Percentiles rank a stretch among this genome's conserved stretches.
Evolutionary conservation across 306 rosid species (phyloP).

Genomic region (Inga laurina): DNA sequence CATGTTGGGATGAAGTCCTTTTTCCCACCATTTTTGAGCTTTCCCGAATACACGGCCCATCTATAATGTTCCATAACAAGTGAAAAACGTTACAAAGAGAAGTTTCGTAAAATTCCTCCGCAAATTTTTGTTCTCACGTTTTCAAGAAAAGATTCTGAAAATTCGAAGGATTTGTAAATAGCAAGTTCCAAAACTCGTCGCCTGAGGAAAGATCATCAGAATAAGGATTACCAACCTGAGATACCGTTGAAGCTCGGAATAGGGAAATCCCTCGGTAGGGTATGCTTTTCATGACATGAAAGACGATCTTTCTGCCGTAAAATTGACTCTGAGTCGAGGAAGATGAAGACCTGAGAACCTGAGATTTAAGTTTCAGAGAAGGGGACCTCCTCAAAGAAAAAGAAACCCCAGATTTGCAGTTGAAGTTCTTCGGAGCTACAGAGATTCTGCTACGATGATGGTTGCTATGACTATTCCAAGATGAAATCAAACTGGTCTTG

Average conservation of each 20-base stretch:
- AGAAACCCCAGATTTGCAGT: slow-evolving; percentile 25
- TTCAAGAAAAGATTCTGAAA: not conserved
- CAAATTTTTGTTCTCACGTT: not conserved
- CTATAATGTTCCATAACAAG: slow-evolving; percentile 35
- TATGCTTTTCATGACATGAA: slow-evolving; percentile 35
- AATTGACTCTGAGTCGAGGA: slow-evolving; percentile 33
- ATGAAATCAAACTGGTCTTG: slow-evolving; percentile 52
- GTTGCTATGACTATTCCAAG: slow-evolving; percentile 32
- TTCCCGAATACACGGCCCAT: slow-evolving; percentile 56
- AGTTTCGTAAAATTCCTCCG: not conserved
- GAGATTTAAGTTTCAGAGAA: slow-evolving; percentile 49
- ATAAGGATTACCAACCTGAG: slow-evolving; percentile 55
- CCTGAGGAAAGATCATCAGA: slow-evolving; percentile 1
- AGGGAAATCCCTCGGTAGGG: slow-evolving; percentile 31
- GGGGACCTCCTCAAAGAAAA: slow-evolving; percentile 30
- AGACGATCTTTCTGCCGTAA: slow-evolving; percentile 41
- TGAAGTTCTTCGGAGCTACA: slow-evolving; percentile 36
- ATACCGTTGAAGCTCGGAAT: slow-evolving; percentile 31
- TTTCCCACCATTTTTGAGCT: slow-evolving; percentile 89
- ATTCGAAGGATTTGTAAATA: not conserved
- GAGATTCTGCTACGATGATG: slow-evolving; percentile 31
- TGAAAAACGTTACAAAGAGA: slow-evolving; percentile 1
- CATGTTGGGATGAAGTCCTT: slow-evolving; percentile 78
- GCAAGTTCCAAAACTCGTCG: not conserved
- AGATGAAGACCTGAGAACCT: slow-evolving; percentile 39